These are phyloP conservation scores for Aureobasidium musti DNA, from an alignment of 2,329 filamentous ascomycete species.

Conservation along the genomic window DNA sequence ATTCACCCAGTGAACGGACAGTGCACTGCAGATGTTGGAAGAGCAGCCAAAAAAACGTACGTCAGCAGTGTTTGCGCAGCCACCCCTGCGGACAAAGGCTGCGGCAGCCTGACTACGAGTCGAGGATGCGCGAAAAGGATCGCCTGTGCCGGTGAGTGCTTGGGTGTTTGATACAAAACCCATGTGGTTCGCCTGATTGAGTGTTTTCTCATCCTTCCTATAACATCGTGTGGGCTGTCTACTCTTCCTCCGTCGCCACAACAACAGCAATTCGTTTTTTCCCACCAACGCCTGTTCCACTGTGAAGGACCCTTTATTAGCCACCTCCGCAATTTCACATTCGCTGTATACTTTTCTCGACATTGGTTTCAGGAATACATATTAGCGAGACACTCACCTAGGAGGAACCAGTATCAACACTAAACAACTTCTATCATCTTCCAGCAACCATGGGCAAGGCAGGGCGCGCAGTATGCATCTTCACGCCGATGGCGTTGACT, in stretches of 20 bases:
- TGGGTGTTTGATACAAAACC: constrained; percentile 17
- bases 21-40: constrained; percentile 14
- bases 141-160: neutral
- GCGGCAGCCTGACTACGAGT: constrained; percentile 23
- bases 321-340: constrained; percentile 25
- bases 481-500: constrained; percentile 80
- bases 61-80: constrained; percentile 25
- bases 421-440: neutral
- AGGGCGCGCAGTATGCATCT: constrained; percentile 82
- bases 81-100: constrained; percentile 18
- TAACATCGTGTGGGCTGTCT: neutral
- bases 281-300: neutral
- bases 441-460: constrained; percentile 63
- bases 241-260: constrained; percentile 4
- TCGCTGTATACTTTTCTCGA: constrained; percentile 1
- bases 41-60: constrained; percentile 8
- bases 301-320: constrained; percentile 4
- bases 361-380: neutral
- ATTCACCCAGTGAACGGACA: constrained; percentile 12
- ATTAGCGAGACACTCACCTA: neutral
- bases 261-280: constrained; percentile 9
- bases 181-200: neutral
- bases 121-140: constrained; percentile 8
- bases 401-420: neutral
- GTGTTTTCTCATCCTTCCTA: neutral